A percentile compares a stretch with the other conserved stretches of the same genome.
These are phyloP conservation scores for Umbelopsis sp. DNA, from an alignment of 192 early-diverging fungal genomes.

Conservation along the genomic window DNA sequence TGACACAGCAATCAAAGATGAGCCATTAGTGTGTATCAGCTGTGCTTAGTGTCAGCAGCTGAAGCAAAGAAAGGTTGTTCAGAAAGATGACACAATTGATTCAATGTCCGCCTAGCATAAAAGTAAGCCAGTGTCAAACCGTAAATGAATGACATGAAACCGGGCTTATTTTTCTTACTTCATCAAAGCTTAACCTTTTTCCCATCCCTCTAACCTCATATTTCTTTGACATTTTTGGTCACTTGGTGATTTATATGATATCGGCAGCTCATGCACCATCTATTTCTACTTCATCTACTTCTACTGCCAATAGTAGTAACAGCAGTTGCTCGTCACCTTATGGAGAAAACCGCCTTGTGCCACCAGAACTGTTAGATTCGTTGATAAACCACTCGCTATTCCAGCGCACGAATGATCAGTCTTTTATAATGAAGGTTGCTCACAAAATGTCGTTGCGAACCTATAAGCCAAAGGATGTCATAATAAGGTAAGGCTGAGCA, in stretches of 20 bases:
- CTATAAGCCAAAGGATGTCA: constrained; percentile 30
- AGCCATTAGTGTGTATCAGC: no score
- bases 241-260: constrained; percentile 8
- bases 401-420: constrained; percentile 35
- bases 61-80: no score
- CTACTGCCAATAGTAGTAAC: constrained; percentile 5
- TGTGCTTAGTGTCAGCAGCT: no score
- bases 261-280: constrained; percentile 14
- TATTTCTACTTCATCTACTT: background rate
- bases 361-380: constrained; percentile 28
- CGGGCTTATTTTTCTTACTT: no score
- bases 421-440: constrained; percentile 37
- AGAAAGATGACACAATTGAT: no score
- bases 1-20: no score
- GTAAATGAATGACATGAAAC: no score
- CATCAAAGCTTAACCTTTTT: no score
- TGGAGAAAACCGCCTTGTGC: constrained; percentile 23
- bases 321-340: constrained; percentile 3
- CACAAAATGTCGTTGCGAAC: constrained; percentile 33
- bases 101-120: no score
- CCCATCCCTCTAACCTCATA: no score
- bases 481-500: constrained; percentile 21
- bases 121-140: no score
- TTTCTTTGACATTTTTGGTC: no score
- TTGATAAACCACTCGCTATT: constrained; percentile 40